phyloP scores from a whole-genome alignment of 2,329 filamentous ascomycete species.

The Pseudomassariella vexata region DNA sequence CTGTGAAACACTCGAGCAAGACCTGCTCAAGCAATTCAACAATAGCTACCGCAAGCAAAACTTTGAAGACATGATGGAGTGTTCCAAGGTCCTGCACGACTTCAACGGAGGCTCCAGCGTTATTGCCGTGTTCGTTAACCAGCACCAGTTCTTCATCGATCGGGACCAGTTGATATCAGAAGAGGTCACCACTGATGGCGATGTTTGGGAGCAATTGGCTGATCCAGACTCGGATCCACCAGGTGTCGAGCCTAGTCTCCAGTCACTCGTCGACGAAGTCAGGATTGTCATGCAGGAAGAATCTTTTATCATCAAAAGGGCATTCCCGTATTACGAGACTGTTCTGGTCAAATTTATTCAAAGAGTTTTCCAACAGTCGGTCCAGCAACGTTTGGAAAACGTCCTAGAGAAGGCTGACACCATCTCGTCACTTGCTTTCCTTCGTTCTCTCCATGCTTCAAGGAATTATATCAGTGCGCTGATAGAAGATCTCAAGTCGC shows the following conservation, averaged over 20 bases:
- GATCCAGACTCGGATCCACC: slow-evolving; percentile 92
- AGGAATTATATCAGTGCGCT: slow-evolving; percentile 81
- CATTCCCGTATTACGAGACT: slow-evolving; percentile 94
- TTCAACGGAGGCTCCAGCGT: slow-evolving; percentile 96
- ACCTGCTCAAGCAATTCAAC: slow-evolving; percentile 92
- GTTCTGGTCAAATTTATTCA: slow-evolving; percentile 91
- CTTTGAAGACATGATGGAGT: slow-evolving; percentile 97
- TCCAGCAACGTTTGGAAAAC: slow-evolving; percentile 92
- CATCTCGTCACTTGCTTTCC: slow-evolving; percentile 85
- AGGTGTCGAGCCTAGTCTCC: slow-evolving; percentile 84
- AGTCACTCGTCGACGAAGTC: slow-evolving; percentile 90
- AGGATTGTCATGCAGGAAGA: slow-evolving; percentile 95
- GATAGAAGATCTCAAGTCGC: slow-evolving; percentile 88
- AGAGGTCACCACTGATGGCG: slow-evolving; percentile 68
- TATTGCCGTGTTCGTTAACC: slow-evolving; percentile 93
- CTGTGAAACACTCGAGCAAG: slow-evolving; percentile 90
- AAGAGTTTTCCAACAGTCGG: slow-evolving; percentile 94
- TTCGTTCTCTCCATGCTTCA: slow-evolving; percentile 85
- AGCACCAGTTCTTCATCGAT: slow-evolving; percentile 99
- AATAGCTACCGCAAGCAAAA: slow-evolving; percentile 93
- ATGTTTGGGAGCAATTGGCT: slow-evolving; percentile 85
- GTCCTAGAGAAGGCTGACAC: slow-evolving; percentile 91
- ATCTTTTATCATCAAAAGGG: slow-evolving; percentile 91
- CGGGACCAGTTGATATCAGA: slow-evolving; percentile 86
- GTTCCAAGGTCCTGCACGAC: slow-evolving; percentile 85